Base-by-base conservation (phyloP, 768 basidiomycete species). In the Hebeloma cylindrosporum region DNA sequence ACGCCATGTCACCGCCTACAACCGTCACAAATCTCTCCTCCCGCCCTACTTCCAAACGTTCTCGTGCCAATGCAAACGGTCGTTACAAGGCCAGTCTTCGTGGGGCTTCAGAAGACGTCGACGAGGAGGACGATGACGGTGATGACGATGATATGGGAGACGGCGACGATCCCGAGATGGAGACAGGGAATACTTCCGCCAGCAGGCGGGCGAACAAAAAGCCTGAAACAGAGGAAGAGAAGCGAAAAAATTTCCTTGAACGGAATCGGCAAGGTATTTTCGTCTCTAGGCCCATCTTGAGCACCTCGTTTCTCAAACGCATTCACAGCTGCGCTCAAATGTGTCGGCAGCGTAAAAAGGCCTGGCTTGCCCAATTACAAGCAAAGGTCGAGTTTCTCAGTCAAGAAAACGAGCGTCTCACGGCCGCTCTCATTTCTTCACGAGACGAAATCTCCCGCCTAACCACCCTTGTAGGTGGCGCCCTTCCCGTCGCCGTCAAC, bases 261-360 rank as follows among this genome's bases (percentile, higher is more conserved):
- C 77, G 96, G 50, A 99, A 99, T 61, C 78, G 96, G 58, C 96
- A 98, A 79, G 95, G 95, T 97, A 50, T 40, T 73, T 62, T 5
- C 2, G 17, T 22, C 51, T 44, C 44, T 26, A 28, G 46, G 17
- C 11, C 20, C 23, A 30, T 29, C 16, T 21, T 8, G 17, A 34
- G 14, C 40, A 10, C 14, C 11, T 20, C 49, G 48, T 29, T 26
- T 48, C 11, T 13, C 29, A 48, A 32, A 6, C 35, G 26, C 26
- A 22, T 36, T 8, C 42, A 1, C 56, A 97, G 95, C 96, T 50
- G 96, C 96, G 5, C 82, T 98, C 54, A 98, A 98, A 70, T 99
- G n/a, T n/a, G 96, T 68, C 92, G 96, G 26, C 96, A 99, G 62
- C 88, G 96, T 47, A 99, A 99, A 70, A 99, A 99, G 66, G 93